Percentiles rank a stretch among this genome's conserved stretches.
phyloP scores from a whole-genome alignment of 768 basidiomycete species.

The Auriscalpium microsporum region DNA sequence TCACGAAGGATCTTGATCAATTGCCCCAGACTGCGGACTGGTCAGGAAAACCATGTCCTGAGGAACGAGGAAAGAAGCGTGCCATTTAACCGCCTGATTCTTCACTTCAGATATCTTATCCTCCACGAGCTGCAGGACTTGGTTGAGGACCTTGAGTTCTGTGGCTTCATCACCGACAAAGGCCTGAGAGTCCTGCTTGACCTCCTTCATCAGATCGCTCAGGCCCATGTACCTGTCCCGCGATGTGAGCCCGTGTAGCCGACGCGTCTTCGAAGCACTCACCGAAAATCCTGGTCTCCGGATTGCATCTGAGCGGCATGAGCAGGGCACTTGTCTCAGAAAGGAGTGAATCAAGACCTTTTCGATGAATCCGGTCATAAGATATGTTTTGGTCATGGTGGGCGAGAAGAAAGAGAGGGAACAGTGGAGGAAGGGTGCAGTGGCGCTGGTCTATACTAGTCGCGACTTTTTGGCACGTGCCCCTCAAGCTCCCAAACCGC shows the following conservation, averaged over 20 bases:
- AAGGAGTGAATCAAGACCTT: conserved; percentile 40
- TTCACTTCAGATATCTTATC: conserved; percentile 98
- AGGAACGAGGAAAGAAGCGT: conserved; percentile 15
- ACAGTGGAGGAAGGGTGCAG: not conserved
- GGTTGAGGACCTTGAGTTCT: conserved; percentile 77
- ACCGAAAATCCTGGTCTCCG: conserved; percentile 88
- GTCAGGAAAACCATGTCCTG: not conserved
- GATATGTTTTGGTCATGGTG: conserved; percentile 76
- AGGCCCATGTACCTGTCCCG: conserved; percentile 87
- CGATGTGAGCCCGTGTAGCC: conserved; percentile 10
- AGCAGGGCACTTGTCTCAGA: not conserved
- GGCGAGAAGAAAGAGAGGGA: not conserved
- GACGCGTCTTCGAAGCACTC: conserved; percentile 12
- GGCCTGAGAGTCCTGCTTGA: conserved; percentile 64
- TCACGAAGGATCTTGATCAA: conserved; percentile 86
- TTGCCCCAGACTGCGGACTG: conserved; percentile 61
- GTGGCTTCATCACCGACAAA: conserved; percentile 80
- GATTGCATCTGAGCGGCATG: conserved; percentile 64
- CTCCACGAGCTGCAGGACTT: conserved; percentile 79
- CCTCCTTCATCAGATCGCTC: conserved; percentile 87
- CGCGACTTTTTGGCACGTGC: too few species aligned
- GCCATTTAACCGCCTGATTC: conserved; percentile 96
- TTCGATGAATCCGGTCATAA: conserved; percentile 80
- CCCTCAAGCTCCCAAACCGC: too few species aligned
- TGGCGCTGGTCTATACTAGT: not conserved